phyloP scores from a whole-genome alignment of 176 grass and related monocot species.

The Eleusine indica region DNA sequence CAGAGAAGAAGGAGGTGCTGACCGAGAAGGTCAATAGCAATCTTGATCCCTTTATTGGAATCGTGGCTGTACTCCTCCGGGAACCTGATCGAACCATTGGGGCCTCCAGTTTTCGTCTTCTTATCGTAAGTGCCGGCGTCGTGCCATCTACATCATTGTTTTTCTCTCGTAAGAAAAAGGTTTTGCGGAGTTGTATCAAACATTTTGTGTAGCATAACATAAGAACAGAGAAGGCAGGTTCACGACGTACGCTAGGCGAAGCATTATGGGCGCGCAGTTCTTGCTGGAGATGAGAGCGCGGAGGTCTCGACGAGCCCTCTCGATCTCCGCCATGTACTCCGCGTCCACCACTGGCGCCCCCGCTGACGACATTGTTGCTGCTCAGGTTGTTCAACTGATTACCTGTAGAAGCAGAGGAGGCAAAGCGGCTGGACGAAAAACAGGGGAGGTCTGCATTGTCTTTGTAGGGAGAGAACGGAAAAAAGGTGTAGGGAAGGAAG shows the following conservation, averaged over 20 bases:
- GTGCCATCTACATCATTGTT: conserved; percentile 51
- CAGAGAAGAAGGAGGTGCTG: neutral
- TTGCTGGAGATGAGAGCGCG: conserved; percentile 63
- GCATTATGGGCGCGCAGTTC: conserved; percentile 63
- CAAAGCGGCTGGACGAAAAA: neutral
- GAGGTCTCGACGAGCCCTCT: conserved; percentile 54
- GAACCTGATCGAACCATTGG: conserved; percentile 62
- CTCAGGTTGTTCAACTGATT: neutral
- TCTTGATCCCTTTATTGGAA: conserved; percentile 61
- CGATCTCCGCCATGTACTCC: conserved; percentile 58
- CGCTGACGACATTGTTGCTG: conserved; percentile 6
- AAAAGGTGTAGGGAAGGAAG: neutral
- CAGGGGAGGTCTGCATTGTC: neutral
- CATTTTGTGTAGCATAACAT: neutral
- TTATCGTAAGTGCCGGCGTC: conserved; percentile 75
- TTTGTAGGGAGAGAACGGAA: conserved; percentile 8
- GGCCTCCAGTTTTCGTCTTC: conserved; percentile 59
- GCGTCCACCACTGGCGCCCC: conserved; percentile 41
- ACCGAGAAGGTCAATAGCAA: conserved; percentile 76
- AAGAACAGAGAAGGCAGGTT: neutral
- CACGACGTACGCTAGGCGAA: conserved; percentile 59
- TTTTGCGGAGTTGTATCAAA: neutral
- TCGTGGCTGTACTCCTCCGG: conserved; percentile 54
- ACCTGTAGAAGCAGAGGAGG: neutral
- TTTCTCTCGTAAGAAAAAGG: neutral